Evolutionary conservation across 2,329 filamentous ascomycete species (phyloP).

Genomic region (Coniochaeta hoffmannii): DNA sequence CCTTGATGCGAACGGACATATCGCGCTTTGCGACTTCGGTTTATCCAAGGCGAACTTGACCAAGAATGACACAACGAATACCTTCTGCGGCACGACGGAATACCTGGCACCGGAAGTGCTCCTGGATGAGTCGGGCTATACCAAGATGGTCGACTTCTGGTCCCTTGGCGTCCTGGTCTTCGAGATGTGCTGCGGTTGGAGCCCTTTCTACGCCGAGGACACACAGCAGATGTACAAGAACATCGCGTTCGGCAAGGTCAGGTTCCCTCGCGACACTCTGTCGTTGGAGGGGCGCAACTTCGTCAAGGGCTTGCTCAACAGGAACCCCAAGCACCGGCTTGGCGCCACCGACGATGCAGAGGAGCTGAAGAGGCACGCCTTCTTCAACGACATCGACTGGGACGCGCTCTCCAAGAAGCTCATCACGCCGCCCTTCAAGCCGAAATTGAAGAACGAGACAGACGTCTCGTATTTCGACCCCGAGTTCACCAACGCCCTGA

Average conservation of each 20-base stretch:
- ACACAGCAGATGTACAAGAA: constrained; percentile 99
- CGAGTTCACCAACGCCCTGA: constrained; percentile 92
- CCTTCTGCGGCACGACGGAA: constrained; percentile 96
- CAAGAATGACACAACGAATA: constrained; percentile 97
- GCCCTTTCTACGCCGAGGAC: constrained; percentile 96
- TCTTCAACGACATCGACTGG: constrained; percentile 95
- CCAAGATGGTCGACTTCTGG: constrained; percentile 99
- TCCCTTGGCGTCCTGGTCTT: constrained; percentile 95
- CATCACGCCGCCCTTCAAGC: constrained; percentile 94
- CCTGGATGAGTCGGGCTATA: constrained; percentile 93
- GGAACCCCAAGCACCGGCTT: constrained; percentile 91
- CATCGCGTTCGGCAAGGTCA: constrained; percentile 96
- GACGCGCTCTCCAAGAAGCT: constrained; percentile 79
- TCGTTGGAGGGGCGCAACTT: constrained; percentile 95
- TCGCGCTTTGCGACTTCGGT: constrained; percentile 95
- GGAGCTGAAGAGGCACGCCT: constrained; percentile 88
- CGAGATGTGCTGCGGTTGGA: constrained; percentile 99
- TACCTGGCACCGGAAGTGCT: constrained; percentile 94
- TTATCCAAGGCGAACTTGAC: constrained; percentile 95
- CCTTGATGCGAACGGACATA: constrained; percentile 93
- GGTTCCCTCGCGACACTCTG: constrained; percentile 89
- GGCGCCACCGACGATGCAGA: constrained; percentile 87
- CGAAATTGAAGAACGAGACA: constrained; percentile 89
- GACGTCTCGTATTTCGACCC: constrained; percentile 98
- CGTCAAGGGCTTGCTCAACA: constrained; percentile 93